A percentile compares a stretch with the other conserved stretches of the same genome.
Conservation (phyloP, 169 alveolate genomes). For the Cystoisospora suis region DNA sequence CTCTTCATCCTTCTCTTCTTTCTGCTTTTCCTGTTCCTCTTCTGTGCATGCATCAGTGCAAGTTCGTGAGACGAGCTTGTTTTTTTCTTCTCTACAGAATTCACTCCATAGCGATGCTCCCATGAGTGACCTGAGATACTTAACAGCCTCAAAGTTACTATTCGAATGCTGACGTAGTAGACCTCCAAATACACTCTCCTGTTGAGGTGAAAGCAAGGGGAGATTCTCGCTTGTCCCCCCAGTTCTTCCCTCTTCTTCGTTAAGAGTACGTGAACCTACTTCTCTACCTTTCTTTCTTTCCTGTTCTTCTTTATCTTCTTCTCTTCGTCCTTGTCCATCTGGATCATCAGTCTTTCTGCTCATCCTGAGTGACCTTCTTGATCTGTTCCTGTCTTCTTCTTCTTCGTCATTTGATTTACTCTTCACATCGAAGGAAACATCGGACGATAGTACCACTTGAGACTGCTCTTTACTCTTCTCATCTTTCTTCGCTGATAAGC, state of each 20-base stretch:
- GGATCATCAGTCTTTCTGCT: no score
- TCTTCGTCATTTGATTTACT: no score
- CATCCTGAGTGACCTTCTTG: no score
- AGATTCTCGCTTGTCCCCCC: no score
- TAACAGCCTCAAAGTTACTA: conserved; percentile 54
- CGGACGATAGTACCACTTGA: no score
- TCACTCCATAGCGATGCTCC: conserved; percentile 37
- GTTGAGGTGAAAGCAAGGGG: not conserved
- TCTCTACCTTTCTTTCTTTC: not conserved
- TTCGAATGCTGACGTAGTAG: conserved; percentile 38
- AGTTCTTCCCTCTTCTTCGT: not conserved
- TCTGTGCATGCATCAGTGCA: not conserved
- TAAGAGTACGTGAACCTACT: not conserved
- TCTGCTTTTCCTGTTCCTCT: conserved; percentile 44
- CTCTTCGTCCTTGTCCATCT: not conserved
- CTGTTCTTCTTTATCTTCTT: not conserved
- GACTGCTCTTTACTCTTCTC: no score
- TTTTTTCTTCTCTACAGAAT: not conserved
- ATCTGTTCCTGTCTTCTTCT: no score
- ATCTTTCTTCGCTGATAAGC: no score
- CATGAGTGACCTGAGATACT: conserved; percentile 9
- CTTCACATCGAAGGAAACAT: no score
- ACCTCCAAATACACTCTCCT: conserved; percentile 45
- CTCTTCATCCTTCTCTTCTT: conserved; percentile 18
- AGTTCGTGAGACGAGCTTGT: not conserved